Evolutionary conservation across 495 filamentous ascomycete species (phyloP), one percentile per base, ranked within the genome.

Genomic region (Acidomyces sp.): DNA sequence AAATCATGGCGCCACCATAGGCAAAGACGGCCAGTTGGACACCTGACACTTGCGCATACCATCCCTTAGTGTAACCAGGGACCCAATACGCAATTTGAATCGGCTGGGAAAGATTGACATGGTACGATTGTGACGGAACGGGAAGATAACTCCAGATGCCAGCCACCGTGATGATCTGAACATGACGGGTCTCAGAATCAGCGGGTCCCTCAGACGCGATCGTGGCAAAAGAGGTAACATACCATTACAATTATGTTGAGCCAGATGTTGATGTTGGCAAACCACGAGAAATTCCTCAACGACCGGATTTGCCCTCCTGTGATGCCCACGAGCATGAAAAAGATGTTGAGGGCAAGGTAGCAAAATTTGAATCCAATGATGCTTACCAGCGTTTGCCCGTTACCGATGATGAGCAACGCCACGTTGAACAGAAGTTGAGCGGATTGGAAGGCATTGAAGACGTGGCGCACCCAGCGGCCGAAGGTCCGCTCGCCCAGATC

Each of bases 401-500:
- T 70, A 31, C 60, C 54, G 25, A 77, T 63, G 19, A 71, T 69
- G 27, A 77, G 55, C 41, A 72, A 62, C 1, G 69, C 64, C 0
- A 74, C 62, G 10, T 66, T 61, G 10, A 76, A 56, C 2, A 78
- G 13, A 0, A 58, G 41, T 25, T 48, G 46, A 35, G 77, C 47
- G 0, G 64, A 63, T 46, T 77, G 66, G 7, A 68, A 44, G 37
- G 73, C 41, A 39, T 78, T 78, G 46, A 73, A 58, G 4, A 65
- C 44, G 68, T 62, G 15, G 67, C 74, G 38, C 73, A 45, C 15
- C 62, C 62, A 12, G 1, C 2, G 5, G 4, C 45, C 51, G 74
- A 55, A 53, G 70, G 77, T 38, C 23, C 75, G 64, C 51, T 69
- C 75, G 31, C 66, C 73, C 9, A 74, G 57, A 54, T 80, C 75